Evolutionary conservation across 257 asterid genomes (phyloP), one percentile per base, ranked within the genome.

Genomic region (Jacaranda mimosifolia): DNA sequence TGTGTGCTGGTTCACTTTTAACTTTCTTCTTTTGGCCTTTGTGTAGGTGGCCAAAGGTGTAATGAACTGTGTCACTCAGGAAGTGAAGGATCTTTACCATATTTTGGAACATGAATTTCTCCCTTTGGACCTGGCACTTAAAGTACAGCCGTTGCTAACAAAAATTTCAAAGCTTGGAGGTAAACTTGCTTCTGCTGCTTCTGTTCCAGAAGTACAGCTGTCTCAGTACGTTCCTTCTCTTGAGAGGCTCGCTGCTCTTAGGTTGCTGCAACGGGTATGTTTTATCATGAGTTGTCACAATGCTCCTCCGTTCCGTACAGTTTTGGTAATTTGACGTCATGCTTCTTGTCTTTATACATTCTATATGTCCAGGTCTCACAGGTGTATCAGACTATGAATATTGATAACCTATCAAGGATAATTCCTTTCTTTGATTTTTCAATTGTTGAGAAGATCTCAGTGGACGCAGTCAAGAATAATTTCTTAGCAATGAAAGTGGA

Each of bases 21-120:
- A 55, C 11, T 72, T 67, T 68, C 21, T 63, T 46, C 72, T 32
- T 75, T 11, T 77, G 71, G 26, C 67, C 63, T 53, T 81, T 63
- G 63, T 79, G 76, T 81, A 94, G 99, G 91, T 86, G 52, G 83
- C 94, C 19, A 94, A 94, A 85, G 99, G 99, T 52, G 97, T 94
- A 49, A 84, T 92, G 97, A 86, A 89, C 58, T 92, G 98, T 86
- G 98, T 85, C 9, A 84, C 90, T 60, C 98, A 86, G 77, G 99
- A 94, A 86, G 97, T 94, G 69, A 94, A 92, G 82, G 97, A 92
- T 78, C 89, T 92, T 80, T 89, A 80, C 83, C 81, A 90, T 82
- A 81, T 83, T 63, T 78, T 94, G 76, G 99, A 94, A 73, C 91
- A 90, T 32, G 97, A 89, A 68, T 87, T 83, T 84, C 86, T 84